phyloP scores from a whole-genome alignment of 176 grass and related monocot species.

The Paspalum vaginatum region DNA sequence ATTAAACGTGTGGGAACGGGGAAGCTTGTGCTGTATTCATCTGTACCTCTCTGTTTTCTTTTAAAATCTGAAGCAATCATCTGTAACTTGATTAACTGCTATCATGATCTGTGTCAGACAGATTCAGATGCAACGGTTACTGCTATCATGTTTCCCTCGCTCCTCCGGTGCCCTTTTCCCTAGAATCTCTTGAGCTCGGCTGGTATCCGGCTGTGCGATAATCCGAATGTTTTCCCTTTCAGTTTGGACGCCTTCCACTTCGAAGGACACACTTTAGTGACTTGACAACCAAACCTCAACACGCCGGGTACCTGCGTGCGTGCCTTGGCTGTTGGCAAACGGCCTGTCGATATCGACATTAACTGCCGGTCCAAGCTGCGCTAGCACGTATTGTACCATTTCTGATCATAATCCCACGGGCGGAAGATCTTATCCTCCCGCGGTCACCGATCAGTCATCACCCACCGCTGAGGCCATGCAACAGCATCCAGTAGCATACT shows the following conservation, averaged over 20 bases:
- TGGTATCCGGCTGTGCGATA: neutral
- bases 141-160: neutral
- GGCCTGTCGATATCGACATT: neutral
- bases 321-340: neutral
- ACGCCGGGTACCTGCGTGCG: no score
- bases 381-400: neutral
- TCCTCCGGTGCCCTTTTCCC: neutral
- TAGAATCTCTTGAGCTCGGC: neutral
- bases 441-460: no score
- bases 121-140: constrained; percentile 5
- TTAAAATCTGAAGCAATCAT: neutral
- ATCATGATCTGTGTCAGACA: neutral
- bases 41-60: neutral
- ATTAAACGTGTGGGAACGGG: no score
- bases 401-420: neutral
- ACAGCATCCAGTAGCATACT: no score
- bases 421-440: no score
- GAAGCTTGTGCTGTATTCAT: neutral
- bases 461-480: no score
- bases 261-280: no score
- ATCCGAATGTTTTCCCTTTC: neutral
- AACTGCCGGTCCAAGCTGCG: neutral
- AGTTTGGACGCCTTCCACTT: neutral
- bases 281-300: no score
- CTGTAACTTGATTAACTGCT: neutral